Conservation (phyloP, 2,329 filamentous ascomycete species). For the Colletotrichum gloeosporioides region DNA sequence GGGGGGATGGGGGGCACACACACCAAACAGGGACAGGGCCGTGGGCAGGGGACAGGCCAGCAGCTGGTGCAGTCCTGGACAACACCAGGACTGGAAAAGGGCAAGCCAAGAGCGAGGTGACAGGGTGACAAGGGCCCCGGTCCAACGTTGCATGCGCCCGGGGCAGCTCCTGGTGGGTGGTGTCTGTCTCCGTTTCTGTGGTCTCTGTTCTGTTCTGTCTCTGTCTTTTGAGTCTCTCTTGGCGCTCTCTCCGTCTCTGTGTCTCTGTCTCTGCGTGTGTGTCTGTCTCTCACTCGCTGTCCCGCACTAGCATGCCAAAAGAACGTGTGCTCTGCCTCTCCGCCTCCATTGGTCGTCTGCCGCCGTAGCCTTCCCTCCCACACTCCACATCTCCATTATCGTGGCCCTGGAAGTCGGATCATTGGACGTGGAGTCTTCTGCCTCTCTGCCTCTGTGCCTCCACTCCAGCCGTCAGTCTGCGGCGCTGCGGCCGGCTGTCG, state of each 20-base stretch:
- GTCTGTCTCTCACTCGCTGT: neutral
- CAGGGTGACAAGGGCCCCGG: conserved; percentile 8
- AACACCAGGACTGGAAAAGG: neutral
- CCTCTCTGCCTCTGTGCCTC: neutral
- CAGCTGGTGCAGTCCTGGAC: neutral
- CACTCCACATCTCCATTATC: neutral
- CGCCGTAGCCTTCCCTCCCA: neutral
- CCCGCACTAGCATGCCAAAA: neutral
- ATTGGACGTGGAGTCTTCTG: neutral
- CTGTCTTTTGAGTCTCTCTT: neutral
- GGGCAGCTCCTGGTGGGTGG: conserved; percentile 4
- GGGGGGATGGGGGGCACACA: neutral
- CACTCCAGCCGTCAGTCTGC: neutral
- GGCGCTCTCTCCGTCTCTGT: neutral
- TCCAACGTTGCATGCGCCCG: conserved; percentile 20
- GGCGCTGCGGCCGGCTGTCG: neutral
- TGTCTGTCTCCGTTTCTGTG: neutral
- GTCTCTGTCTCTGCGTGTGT: no score
- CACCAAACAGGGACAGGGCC: neutral
- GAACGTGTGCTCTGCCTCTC: neutral
- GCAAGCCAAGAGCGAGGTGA: neutral
- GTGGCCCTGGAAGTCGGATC: neutral
- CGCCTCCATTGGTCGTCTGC: conserved; percentile 13
- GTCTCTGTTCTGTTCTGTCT: neutral
- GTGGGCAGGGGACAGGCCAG: neutral